Conservation (phyloP, 176 grass and related monocot species). For the Musa troglodytarum region DNA sequence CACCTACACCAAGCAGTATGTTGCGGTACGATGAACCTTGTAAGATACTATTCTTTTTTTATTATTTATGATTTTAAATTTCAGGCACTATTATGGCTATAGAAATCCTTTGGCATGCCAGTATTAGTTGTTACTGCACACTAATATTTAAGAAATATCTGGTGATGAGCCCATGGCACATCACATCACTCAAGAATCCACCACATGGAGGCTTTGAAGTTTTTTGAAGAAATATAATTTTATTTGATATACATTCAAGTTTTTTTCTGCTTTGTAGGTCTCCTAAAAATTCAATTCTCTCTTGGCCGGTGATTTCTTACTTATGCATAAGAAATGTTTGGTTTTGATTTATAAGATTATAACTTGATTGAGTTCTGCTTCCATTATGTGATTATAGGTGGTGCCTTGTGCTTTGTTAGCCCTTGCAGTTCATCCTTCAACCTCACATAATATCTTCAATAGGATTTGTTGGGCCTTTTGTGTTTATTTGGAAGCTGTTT, state of each 20-base stretch:
- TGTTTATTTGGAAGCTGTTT: slow-evolving; percentile 14
- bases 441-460: slow-evolving; percentile 9
- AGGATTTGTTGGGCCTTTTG: slow-evolving; percentile 10
- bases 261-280: not conserved
- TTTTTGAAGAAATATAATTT: not conserved
- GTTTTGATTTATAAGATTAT: not conserved
- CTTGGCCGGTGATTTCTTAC: not conserved
- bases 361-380: not conserved
- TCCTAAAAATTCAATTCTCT: not conserved
- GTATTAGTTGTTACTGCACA: not conserved
- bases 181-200: too few species aligned
- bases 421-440: slow-evolving; percentile 12
- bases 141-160: too few species aligned
- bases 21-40: too few species aligned
- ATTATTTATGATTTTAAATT: not conserved
- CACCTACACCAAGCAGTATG: too few species aligned
- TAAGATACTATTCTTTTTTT: not conserved
- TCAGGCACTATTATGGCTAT: not conserved
- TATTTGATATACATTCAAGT: not conserved
- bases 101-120: not conserved
- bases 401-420: slow-evolving; percentile 11
- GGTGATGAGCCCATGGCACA: too few species aligned
- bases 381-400: not conserved
- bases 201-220: not conserved
- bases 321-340: too few species aligned